Evolutionary conservation across 1,284 basidiomycete genomes (phyloP), one percentile per base, ranked within the genome.

Genomic region (Paramarasmius palmivorus): DNA sequence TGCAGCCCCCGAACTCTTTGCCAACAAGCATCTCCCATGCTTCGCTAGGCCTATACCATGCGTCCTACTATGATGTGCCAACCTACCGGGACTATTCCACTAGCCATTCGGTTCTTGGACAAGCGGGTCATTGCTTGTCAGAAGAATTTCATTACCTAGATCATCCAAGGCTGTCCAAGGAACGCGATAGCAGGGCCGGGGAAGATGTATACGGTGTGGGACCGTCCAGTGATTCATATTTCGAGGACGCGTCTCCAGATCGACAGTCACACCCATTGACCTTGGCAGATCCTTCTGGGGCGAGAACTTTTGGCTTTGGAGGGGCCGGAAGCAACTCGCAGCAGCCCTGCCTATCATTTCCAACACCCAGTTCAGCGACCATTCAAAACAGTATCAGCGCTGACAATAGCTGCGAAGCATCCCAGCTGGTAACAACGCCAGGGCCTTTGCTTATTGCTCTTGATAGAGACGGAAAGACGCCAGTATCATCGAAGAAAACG

Each of bases 71-170:
- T n/a, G n/a, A n/a, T n/a, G n/a, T 26, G 22, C 15, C 44, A n/a
- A 46, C 29, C 22, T 23, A 32, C 25, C 5, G 17, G 19, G 20
- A 39, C 36, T 22, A 17, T 37, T 10, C 49, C 38, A 17, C 40
- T 8, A 9, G 19, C 34, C 36, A 20, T 9, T 20, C 35, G 36
- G 10, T 22, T 17, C 9, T 12, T 23, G 47, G 32, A 44, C 14
- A 68, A 56, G 61, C 63, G 63, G 56, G 57, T 50, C 63, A 60
- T 49, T 63, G 68, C 77, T 78, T 77, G 76, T 76, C 73, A 61
- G 71, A 71, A 59, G 75, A 75, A 78, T 75, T 75, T 68, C 70
- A 26, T 20, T 72, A 73, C 68, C 68, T 68, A 68, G 67, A 74
- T 72, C 70, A 70, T 65, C n/a, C n/a, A n/a, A n/a, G n/a, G n/a